Evolutionary conservation across 2,329 filamentous ascomycete genomes (phyloP), one percentile per base, ranked within the genome.

Genomic region (Leptographium procerum): DNA sequence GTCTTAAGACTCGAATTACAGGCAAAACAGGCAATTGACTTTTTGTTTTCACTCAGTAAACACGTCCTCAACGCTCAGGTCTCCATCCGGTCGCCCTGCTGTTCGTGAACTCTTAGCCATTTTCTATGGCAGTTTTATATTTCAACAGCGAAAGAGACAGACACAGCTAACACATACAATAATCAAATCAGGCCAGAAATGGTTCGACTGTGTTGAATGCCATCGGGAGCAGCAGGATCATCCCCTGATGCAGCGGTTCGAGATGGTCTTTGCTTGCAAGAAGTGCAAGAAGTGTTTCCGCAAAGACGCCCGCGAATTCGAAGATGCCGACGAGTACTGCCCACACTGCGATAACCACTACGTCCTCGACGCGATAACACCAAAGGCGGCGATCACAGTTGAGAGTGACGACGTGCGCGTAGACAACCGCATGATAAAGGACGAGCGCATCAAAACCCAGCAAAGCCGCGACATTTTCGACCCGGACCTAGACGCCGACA

Each of bases 261-360:
- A 99, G 69, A 95, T 99, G 90, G 82, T 78, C 43, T 97, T 99
- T 69, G 90, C 89, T 56, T 99, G 94, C 82, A 99, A 99, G 68
- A 99, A 99, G 77, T 99, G 94, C 84, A 91, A 88, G 66, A 99
- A 99, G 75, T 91, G 87, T 73, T 99, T 99, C 78, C 87, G 94
- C 65, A 99, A 97, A 71, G 89, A 99, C 67, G 87, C 87, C 52
- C 77, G 83, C 64, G 89, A 96, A 71, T 96, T 96, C 67, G 94
- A 99, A 66, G 94, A 99, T 66, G 87, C 89, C 70, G 94, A 99
- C 75, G 95, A 99, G 72, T 99, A 95, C 79, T 99, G 94, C 77
- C 95, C 94, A 26, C 89, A 96, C 76, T 99, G 94, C 77, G 94
- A 99, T 71, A 99, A 99, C 75, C 95, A 99, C 74, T 99, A 91